Percentiles rank a stretch among this genome's conserved stretches.
These are phyloP conservation scores for Aureobasidium pullulans DNA, from an alignment of 2,329 filamentous ascomycete species.

Conservation along the genomic window DNA sequence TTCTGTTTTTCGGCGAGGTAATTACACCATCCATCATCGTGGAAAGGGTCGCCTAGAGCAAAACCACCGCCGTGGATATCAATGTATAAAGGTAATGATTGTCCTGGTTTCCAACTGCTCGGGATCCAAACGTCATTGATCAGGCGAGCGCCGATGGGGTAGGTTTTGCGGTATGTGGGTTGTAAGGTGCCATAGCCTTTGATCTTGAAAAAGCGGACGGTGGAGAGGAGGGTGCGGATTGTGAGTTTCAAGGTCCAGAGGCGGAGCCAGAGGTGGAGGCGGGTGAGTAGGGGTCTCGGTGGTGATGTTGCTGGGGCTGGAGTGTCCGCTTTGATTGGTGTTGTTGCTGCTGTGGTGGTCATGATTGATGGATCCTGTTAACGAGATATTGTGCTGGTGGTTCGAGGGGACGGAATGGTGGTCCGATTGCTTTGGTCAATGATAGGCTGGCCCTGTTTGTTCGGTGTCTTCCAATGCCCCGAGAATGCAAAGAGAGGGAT, in stretches of 20 bases:
- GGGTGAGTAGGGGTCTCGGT: background rate
- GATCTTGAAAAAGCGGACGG: background rate
- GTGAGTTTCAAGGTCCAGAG: conserved; percentile 10
- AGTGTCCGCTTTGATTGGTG: background rate
- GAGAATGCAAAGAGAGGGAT: too few species aligned
- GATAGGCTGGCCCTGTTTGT: too few species aligned
- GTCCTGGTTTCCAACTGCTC: background rate
- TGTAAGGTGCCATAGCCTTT: background rate
- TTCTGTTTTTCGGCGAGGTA: background rate
- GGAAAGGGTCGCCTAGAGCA: background rate
- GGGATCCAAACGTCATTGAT: background rate
- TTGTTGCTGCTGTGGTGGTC: background rate
- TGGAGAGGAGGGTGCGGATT: background rate
- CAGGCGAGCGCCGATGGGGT: background rate
- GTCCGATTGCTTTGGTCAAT: too few species aligned
- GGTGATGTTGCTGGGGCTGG: background rate
- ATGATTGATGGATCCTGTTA: too few species aligned
- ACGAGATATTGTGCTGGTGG: too few species aligned
- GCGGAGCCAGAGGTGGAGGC: background rate
- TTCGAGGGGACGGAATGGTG: too few species aligned
- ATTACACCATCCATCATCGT: background rate
- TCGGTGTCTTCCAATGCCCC: too few species aligned
- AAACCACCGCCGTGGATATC: conserved; percentile 12
- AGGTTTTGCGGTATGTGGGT: background rate
- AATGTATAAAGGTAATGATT: background rate